Percentiles rank a stretch among this genome's conserved stretches.
Evolutionary conservation across 148 eudicot genomes (phyloP).

Genomic region (Drosera capensis): DNA sequence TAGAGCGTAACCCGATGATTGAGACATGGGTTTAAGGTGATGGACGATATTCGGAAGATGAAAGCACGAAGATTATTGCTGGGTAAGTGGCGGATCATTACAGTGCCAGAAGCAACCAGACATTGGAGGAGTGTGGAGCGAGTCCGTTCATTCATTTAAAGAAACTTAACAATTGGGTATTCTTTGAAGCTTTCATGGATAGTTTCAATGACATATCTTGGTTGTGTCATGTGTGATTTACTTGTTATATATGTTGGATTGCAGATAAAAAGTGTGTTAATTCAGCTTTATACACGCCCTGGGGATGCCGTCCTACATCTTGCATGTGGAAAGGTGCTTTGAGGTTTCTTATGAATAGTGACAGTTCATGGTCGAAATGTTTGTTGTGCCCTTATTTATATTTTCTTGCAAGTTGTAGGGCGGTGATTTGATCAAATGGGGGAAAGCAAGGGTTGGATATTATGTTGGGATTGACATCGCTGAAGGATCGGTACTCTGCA

Average conservation of each 20-base stretch:
- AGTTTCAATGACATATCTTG: not conserved
- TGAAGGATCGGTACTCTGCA: conserved; percentile 74
- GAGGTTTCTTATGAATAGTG: conserved; percentile 3
- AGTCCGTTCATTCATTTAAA: conserved; percentile 96
- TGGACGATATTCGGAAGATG: conserved; percentile 45
- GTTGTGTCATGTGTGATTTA: not conserved
- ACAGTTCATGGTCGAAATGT: conserved; percentile 2
- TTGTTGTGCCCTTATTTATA: not conserved
- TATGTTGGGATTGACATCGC: conserved; percentile 97
- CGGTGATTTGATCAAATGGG: conserved; percentile 98
- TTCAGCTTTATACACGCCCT: conserved; percentile 67
- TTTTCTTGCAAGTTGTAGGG: conserved; percentile 48
- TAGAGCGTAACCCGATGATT: too few relatives aligned
- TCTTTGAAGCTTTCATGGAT: not conserved
- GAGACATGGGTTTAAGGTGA: conserved; percentile 49
- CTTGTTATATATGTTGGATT: conserved; percentile 3
- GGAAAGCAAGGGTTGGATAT: conserved; percentile 88
- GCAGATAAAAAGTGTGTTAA: conserved; percentile 95
- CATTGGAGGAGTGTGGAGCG: conserved; percentile 86
- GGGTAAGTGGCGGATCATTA: conserved; percentile 95
- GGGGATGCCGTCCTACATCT: conserved; percentile 95
- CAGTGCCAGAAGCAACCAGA: conserved; percentile 92
- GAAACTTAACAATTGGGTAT: conserved; percentile 97
- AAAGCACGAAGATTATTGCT: conserved; percentile 46
- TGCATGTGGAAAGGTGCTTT: conserved; percentile 92